Conservation (phyloP, 2,329 filamentous ascomycete genomes). For the Phyllosticta citrichinensis region DNA sequence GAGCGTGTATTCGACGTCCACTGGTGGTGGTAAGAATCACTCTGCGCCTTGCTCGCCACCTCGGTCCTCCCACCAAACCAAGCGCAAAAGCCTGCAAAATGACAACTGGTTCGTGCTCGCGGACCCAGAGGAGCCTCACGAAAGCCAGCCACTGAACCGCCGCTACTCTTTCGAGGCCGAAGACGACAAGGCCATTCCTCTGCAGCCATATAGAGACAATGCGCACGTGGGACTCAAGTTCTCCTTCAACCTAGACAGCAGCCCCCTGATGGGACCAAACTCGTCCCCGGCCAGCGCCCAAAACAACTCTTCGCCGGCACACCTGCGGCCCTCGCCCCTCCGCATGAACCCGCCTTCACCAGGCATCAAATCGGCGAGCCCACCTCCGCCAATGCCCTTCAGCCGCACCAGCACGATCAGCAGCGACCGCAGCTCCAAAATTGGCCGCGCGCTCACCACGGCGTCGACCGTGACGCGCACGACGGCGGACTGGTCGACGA, state of each 20-base stretch:
- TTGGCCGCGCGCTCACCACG: slow-evolving; percentile 23
- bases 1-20: slow-evolving; percentile 14
- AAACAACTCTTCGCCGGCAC: slow-evolving; percentile 15
- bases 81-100: slow-evolving; percentile 24
- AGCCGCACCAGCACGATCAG: background rate
- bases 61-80: slow-evolving; percentile 13
- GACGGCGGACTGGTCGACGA: slow-evolving; percentile 15
- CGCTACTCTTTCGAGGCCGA: slow-evolving; percentile 9
- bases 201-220: background rate
- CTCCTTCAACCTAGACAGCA: background rate
- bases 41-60: slow-evolving; percentile 11
- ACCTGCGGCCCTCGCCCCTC: slow-evolving; percentile 32
- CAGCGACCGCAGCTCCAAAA: slow-evolving; percentile 9
- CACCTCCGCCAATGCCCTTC: slow-evolving; percentile 5
- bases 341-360: slow-evolving; percentile 40
- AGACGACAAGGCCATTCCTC: slow-evolving; percentile 1
- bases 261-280: background rate
- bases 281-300: slow-evolving; percentile 14
- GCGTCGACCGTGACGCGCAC: slow-evolving; percentile 16
- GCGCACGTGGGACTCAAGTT: background rate
- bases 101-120: slow-evolving; percentile 39
- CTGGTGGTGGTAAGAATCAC: slow-evolving; percentile 20
- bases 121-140: background rate
- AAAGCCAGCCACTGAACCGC: background rate
- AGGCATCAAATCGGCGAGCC: slow-evolving; percentile 15